Evolutionary conservation across 2,329 filamentous ascomycete genomes (phyloP).

Genomic region (Hymenotorrendiella dingleyae): DNA sequence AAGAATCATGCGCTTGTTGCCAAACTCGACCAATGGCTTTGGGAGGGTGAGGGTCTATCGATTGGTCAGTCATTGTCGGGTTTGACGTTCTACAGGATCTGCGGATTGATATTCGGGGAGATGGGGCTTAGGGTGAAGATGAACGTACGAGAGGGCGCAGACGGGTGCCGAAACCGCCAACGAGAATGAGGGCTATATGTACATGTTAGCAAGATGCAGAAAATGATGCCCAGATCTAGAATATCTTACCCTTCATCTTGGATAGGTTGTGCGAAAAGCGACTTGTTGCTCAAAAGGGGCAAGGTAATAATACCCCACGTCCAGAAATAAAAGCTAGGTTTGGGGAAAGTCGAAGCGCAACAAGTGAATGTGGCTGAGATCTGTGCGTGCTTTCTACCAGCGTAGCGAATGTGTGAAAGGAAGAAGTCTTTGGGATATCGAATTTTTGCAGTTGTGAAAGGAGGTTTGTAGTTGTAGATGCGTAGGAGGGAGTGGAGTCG

Average conservation of each 20-base stretch:
- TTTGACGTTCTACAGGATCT: slow-evolving; percentile 19
- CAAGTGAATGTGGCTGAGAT: neutral
- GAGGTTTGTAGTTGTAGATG: neutral
- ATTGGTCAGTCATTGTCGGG: slow-evolving; percentile 22
- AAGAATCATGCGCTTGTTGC: slow-evolving; percentile 98
- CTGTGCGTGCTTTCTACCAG: neutral
- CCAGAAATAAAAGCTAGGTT: neutral
- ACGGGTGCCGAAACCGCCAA: slow-evolving; percentile 97
- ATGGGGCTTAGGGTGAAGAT: slow-evolving; percentile 17
- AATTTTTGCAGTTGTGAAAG: neutral
- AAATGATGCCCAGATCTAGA: neutral
- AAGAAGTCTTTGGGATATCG: neutral
- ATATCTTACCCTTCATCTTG: slow-evolving; percentile 5
- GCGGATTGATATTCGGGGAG: slow-evolving; percentile 13
- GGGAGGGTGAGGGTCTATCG: slow-evolving; percentile 86
- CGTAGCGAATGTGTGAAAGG: neutral
- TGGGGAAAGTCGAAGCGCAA: neutral
- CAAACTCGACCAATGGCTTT: slow-evolving; percentile 96
- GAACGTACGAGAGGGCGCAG: slow-evolving; percentile 83
- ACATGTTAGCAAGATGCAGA: slow-evolving; percentile 16
- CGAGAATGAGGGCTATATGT: slow-evolving; percentile 82
- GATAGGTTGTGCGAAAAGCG: neutral
- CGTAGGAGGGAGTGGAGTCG: neutral
- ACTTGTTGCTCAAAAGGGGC: slow-evolving; percentile 1
- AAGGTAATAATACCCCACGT: slow-evolving; percentile 3